Base-by-base conservation (phyloP, 2,329 filamentous ascomycete species). In the Colletotrichum falcatum region DNA sequence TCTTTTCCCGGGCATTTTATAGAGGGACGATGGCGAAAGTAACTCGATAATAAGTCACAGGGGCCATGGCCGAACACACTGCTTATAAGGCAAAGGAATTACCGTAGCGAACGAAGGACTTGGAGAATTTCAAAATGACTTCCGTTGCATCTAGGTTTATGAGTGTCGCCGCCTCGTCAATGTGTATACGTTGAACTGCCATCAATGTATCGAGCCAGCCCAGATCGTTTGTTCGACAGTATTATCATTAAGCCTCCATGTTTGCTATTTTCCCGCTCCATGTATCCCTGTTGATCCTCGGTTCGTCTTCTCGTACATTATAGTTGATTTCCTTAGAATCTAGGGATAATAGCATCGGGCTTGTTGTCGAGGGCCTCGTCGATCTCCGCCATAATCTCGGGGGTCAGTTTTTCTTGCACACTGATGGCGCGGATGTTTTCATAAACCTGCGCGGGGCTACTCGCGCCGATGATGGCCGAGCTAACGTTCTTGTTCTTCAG, bases 401-500 rank as follows among this genome's bases (percentile, higher is more conserved):
- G 84, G 6, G 88, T 91, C 75, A 91, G 78, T 80, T 86, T 87
- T 64, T 88, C 85, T 30, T 88, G 78, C 12, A 84, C 80, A 16
- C 78, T 81, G 14, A 91, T 73, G 2, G 89, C 87, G 76, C 81
- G 81, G 58, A 88, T 79, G 75, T 89, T 90, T 79, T 91, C 88
- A 65, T 86, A 87, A 54, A 91, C 82, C 82, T 91, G 89, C 77
- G 86, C 83, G 3, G 84, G 81, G 64, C 81, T 84, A 78, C 86
- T 89, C 6, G 89, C 88, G 7, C 88, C 88, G 1, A 87, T 88
- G 73, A 91, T 90, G 42, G 88, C 89, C 20, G 85, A 87, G 77
- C 87, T 89, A 59, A 91, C 86, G 67, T 89, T 86, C 73, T 85
- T 84, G 77, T 91, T 91, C 77, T 84, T 87, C 59, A 91, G 81